Evolutionary conservation across 2,329 filamentous ascomycete species (phyloP).

Genomic region (Exophiala sp.): DNA sequence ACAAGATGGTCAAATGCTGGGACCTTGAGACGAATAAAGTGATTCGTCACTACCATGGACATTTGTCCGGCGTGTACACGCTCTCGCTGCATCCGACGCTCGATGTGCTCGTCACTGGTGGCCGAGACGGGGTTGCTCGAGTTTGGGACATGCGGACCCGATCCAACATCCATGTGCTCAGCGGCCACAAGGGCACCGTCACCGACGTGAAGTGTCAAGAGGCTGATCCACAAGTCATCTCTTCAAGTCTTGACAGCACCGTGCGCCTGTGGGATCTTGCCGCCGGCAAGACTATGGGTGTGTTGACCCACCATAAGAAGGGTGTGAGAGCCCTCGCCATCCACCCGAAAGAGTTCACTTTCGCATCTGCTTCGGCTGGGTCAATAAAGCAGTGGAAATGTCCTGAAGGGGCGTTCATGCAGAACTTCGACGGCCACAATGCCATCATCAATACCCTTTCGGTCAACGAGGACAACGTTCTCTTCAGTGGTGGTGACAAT

Average conservation of each 20-base stretch:
- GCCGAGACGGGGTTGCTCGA: conserved; percentile 84
- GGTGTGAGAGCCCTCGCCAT: conserved; percentile 77
- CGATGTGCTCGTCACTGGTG: conserved; percentile 90
- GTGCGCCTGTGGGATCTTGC: conserved; percentile 93
- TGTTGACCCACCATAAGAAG: conserved; percentile 97
- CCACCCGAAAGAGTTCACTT: conserved; percentile 92
- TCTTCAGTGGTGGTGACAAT: conserved; percentile 94
- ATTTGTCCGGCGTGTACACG: conserved; percentile 92
- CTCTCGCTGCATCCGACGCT: conserved; percentile 88
- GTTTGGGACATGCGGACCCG: conserved; percentile 99
- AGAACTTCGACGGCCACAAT: conserved; percentile 96
- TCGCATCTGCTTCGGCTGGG: conserved; percentile 82
- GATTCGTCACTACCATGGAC: conserved; percentile 94
- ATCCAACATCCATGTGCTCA: conserved; percentile 88
- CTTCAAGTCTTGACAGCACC: conserved; percentile 83
- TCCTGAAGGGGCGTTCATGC: conserved; percentile 96
- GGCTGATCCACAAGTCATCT: conserved; percentile 92
- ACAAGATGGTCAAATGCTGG: conserved; percentile 99
- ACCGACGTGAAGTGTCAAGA: conserved; percentile 88
- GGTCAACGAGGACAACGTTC: conserved; percentile 88
- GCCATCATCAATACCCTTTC: conserved; percentile 90
- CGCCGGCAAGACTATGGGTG: conserved; percentile 91
- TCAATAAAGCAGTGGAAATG: conserved; percentile 99
- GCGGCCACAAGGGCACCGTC: conserved; percentile 85
- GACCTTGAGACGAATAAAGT: conserved; percentile 99